Evolutionary conservation across 2,329 filamentous ascomycete species (phyloP).

Genomic region (Ascochyta clinopodiicola): DNA sequence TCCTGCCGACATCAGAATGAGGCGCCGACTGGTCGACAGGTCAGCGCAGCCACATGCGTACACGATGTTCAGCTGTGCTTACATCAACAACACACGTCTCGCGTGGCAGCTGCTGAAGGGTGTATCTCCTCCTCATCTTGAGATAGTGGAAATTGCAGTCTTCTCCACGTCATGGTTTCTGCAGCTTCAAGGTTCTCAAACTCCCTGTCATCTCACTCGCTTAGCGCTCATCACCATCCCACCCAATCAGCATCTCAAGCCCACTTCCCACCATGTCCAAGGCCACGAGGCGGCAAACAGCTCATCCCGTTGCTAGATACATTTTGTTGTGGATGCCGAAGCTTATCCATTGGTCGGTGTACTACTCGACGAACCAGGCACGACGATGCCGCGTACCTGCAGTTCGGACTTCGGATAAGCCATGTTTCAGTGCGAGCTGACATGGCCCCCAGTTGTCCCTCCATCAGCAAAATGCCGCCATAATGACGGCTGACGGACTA

Average conservation of each 20-base stretch:
- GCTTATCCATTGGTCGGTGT: constrained; percentile 13
- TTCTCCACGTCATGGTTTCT: constrained; percentile 15
- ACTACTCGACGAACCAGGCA: constrained; percentile 13
- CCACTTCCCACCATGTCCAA: constrained; percentile 1
- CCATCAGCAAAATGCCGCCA: constrained; percentile 1
- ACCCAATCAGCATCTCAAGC: constrained; percentile 11
- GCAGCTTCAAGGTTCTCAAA: constrained; percentile 10
- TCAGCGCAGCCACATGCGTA: neutral
- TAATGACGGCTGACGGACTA: neutral
- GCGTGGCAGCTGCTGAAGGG: constrained; percentile 7
- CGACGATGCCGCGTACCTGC: constrained; percentile 15
- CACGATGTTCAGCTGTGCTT: constrained; percentile 1
- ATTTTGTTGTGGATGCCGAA: constrained; percentile 1
- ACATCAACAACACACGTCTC: neutral
- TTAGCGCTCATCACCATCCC: constrained; percentile 9
- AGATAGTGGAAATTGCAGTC: constrained; percentile 11
- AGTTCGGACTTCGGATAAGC: constrained; percentile 19
- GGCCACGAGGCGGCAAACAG: constrained; percentile 16
- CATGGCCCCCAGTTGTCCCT: constrained; percentile 1
- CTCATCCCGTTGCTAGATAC: constrained; percentile 5
- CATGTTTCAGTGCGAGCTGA: constrained; percentile 13
- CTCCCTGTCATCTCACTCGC: constrained; percentile 1
- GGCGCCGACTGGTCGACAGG: neutral
- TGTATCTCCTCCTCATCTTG: neutral
- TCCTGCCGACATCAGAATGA: neutral